Conservation (phyloP, 192 early-diverging fungal genomes). For the Backusella psychrophila region DNA sequence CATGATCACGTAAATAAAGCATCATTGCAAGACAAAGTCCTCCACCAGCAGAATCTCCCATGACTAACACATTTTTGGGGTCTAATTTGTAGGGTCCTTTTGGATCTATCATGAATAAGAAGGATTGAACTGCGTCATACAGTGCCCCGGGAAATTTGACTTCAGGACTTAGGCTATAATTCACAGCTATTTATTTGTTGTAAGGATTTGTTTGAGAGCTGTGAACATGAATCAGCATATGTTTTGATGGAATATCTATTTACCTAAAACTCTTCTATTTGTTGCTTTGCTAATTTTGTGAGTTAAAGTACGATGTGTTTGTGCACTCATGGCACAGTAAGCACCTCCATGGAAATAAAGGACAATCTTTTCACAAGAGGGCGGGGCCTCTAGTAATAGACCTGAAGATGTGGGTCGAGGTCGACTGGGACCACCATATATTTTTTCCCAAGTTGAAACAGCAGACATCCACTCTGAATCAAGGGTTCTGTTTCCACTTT, state of each 20-base stretch:
- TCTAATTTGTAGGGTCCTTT: constrained; percentile 44
- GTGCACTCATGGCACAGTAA: constrained; percentile 31
- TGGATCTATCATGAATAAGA: constrained; percentile 46
- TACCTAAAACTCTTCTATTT: constrained; percentile 24
- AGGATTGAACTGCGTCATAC: constrained; percentile 60
- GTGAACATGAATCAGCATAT: background rate
- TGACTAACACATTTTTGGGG: constrained; percentile 57
- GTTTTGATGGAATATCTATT: background rate
- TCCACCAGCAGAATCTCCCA: constrained; percentile 75
- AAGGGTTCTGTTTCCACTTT: constrained; percentile 5
- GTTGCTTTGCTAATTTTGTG: constrained; percentile 29
- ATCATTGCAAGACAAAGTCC: constrained; percentile 59
- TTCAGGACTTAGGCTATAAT: constrained; percentile 25
- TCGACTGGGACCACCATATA: background rate
- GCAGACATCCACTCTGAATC: constrained; percentile 23
- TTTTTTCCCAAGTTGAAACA: constrained; percentile 8
- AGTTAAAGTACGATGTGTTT: constrained; percentile 21
- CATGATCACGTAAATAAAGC: constrained; percentile 58
- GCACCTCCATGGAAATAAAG: constrained; percentile 33
- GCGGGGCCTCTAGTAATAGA: background rate
- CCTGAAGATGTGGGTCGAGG: background rate
- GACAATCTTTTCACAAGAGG: constrained; percentile 20
- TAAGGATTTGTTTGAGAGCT: background rate
- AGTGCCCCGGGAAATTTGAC: constrained; percentile 52
- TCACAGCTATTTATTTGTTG: constrained; percentile 4